Evolutionary conservation across 2,329 filamentous ascomycete species (phyloP), one percentile per base, ranked within the genome.

Genomic region (Zymoseptoria ardabiliae): DNA sequence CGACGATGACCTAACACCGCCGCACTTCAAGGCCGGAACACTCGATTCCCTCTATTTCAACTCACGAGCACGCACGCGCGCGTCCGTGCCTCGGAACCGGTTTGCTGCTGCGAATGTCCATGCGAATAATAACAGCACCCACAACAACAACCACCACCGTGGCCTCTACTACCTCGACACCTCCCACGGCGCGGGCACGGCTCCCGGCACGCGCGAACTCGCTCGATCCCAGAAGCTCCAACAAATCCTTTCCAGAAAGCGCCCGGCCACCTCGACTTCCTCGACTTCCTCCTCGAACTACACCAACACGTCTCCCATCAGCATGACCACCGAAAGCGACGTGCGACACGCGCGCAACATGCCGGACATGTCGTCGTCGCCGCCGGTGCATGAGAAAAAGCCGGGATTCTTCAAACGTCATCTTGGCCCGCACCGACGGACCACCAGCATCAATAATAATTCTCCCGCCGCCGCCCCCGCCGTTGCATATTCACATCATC

Each of bases 381-480:
- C 59, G 51, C 61, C 64, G 17, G 58, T 55, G 55, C 58, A 61
- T 11, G 62, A 64, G 56, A 68, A 68, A 56, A 54, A 52, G 50
- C 56, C 58, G 48, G 57, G 58, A 23, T 65, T 66, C 58, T 61
- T 66, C 41, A 58, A 53, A 35, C 63, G 64, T 41, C 58, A 64
- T 56, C 58, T 65, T 23, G 54, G 55, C 23, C 63, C 58, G n/a
- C 62, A 64, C 51, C 55, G 58, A 51, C 60, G 63, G 50, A 54
- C 61, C 48, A 64, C 60, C 54, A 63, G 58, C 54, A 30, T 58
- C 50, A 53, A 45, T 17, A 53, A 45, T 17, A 45, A 45, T 45
- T 45, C 35, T 45, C 35, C 35, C 50, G 50, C 50, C 45, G 50
- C 56, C 60, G 45, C 55, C 52, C 52, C 41, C 57, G 20, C 52